Evolutionary conservation across 495 filamentous ascomycete species (phyloP), one percentile per base, ranked within the genome.

Genomic region (Recurvomyces mirabilis): DNA sequence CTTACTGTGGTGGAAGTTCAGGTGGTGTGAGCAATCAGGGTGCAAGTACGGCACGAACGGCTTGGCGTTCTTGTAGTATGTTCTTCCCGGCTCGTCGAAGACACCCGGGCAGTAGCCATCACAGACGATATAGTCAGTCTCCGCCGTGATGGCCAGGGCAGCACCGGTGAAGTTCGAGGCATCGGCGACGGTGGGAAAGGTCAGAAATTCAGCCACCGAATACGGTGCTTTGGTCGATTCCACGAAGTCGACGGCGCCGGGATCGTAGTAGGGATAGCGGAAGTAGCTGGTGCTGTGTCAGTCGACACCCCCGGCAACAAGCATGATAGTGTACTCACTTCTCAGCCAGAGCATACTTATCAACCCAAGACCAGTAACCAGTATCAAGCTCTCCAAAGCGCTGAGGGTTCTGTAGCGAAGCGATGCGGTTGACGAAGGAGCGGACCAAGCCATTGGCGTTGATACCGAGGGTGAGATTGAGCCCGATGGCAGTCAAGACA

Each of bases 101-200:
- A 51, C 33, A 10, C 37, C 29, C 22, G 26, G 34, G 43, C 47
- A 52, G 24, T 56, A 51, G 15, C 55, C 54, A 28, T 46, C 54
- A 41, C 62, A 65, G 19, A 60, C 58, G 21, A 63, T 63, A 33
- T 60, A 62, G 38, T 63, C 61, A 23, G 29, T 47, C 36, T 65
- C 42, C 4, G 57, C 59, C 1, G 60, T 53, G 33, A 65, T 59
- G 26, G 59, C 42, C 42, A 45, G 39, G 32, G 30, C 42, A 23
- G 42, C 13, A 43, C 49, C 29, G 13, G 38, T 25, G 18, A 14
- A 26, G 39, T 18, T 14, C 18, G 15, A 14, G 36, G 24, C 36
- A 15, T 37, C 32, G 13, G 19, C 24, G 5, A 33, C 31, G 34
- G 21, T 30, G 3, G 32, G 19, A 25, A 51, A 46, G 17, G 56